Base-by-base conservation (phyloP, 805 yeast species). In the Saccharomycopsis babjevae region DNA sequence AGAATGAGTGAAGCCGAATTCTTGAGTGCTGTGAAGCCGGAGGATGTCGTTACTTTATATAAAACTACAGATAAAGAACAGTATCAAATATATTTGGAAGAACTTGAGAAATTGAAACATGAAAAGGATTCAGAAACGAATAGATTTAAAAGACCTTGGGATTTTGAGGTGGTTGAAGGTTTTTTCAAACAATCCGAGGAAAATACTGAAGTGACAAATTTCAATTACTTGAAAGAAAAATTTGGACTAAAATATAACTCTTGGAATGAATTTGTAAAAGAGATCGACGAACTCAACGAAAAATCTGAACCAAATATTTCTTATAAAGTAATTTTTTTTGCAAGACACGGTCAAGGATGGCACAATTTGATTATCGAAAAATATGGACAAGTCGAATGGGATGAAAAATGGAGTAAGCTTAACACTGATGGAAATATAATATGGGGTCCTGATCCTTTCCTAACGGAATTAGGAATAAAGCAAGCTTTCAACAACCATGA, bases 311-410 rank as follows among this genome's bases (percentile, higher is more conserved):
- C 52, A 1, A 68, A 73, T 59, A 73, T 66, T n/a, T 59, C 62
- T 6, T 81, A 79, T 69, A 83, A 83, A 66, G 66, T 83, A 56
- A 61, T 83, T 3, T 77, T 81, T 56, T 74, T 81, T 59, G 85
- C 86, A 11, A 76, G 90, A 68, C 90, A 85, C 66, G 90, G 89
- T 5, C 88, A 85, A 69, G 90, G 89, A 0, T 80, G 72, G 67
- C 91, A 85, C 64, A 85, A 85, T 66, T 74, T 75, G 54, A 78
- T 81, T 2, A 81, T 83, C 16, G 72, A 71, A 25, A 76, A 79
- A 62, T 83, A 83, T 66, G 89, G 89, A 11, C 60, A 74, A 20
- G 76, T 76, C 1, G 80, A 71, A n/a, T 85, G 89, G 91, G 71
- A 81, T 66, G 66, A 68, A 0, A 77, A 83, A 61, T 84, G 84